Percentiles rank a stretch among this genome's conserved stretches.
phyloP scores from a whole-genome alignment of 345 rosid species.

The Hibiscus syriacus region DNA sequence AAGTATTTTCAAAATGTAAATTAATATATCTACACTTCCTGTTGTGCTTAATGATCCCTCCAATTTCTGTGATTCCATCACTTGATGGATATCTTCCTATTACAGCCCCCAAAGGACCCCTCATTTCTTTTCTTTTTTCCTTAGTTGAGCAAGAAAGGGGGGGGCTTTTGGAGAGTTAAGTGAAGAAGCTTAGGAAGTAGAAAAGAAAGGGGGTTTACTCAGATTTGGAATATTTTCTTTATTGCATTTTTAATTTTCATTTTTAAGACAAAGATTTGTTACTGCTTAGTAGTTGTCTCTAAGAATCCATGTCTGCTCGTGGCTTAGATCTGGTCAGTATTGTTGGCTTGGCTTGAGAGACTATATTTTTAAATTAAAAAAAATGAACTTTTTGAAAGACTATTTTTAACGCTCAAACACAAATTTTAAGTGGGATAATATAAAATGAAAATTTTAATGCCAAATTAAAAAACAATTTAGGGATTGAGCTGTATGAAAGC shows the following conservation, averaged over 20 bases:
- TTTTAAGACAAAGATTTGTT: conserved; percentile 16
- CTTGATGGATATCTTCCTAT: conserved; percentile 90
- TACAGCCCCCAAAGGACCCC: conserved; percentile 80
- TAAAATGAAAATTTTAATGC: neutral
- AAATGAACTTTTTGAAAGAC: too few species aligned
- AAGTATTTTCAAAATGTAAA: neutral
- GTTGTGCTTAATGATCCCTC: conserved; percentile 83
- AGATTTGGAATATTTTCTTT: conserved; percentile 23
- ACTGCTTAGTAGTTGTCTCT: too few species aligned
- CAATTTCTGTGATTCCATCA: conserved; percentile 68
- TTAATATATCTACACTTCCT: conserved; percentile 79
- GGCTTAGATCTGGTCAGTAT: neutral
- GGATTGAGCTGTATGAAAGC: neutral
- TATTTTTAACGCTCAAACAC: too few species aligned
- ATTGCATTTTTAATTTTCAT: neutral
- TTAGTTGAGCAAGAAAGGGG: neutral
- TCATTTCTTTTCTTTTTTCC: conserved; percentile 25
- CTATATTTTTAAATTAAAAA: too few species aligned
- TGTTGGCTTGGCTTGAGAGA: neutral
- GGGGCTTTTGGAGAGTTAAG: conserved; percentile 13
- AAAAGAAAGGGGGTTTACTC: conserved; percentile 6
- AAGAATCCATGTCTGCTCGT: conserved; percentile 3
- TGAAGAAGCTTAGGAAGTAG: conserved; percentile 10
- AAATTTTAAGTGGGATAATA: too few species aligned
- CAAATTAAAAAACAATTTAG: neutral